Evolutionary conservation across 2,329 filamentous ascomycete species (phyloP), one percentile per base, ranked within the genome.

Genomic region (Ophiosphaerella herpotricha): DNA sequence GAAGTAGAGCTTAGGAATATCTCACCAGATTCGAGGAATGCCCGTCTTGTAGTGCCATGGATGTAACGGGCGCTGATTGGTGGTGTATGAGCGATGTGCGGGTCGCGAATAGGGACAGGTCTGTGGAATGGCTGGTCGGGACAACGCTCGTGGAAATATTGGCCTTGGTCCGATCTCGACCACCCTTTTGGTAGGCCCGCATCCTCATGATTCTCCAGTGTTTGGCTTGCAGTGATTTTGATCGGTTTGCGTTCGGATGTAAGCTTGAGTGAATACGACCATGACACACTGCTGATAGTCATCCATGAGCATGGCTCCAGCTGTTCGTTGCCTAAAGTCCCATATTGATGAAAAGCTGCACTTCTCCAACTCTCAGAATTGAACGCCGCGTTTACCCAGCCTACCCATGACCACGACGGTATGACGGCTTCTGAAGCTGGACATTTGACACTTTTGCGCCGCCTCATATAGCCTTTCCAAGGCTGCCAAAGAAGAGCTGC

Each of bases 401-500:
- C 56, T 31, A 34, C 52, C 56, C 56, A 59, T 21, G 48, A 57
- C 56, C 56, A 57, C 2, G 50, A 52, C 4, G 56, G 54, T 16
- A 52, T 29, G 3, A 36, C 11, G 0, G 40, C 34, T 7, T 55
- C 43, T 21, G 26, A 16, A 36, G 16, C 13, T 29, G 39, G 21
- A 7, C 38, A 9, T 50, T 33, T 41, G 26, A 48, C 7, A 18
- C 39, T 14, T 29, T 11, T 29, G 31, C 50, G 36, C 32, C 57
- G 37, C 21, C 51, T 52, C n/a, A 29, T 31, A 41, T 53, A n/a
- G 12, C 18, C 21, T 9, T 21, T 39, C 45, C 45, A 59, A 18
- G 56, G 55, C 29, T 59, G 52, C 63, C 58, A 66, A 0, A 59
- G 40, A 2, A 66, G 48, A 1, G 58, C 54, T 7, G 52, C 48